phyloP scores from a whole-genome alignment of 2,329 filamentous ascomycete genomes.

The Xylaria sp. region DNA sequence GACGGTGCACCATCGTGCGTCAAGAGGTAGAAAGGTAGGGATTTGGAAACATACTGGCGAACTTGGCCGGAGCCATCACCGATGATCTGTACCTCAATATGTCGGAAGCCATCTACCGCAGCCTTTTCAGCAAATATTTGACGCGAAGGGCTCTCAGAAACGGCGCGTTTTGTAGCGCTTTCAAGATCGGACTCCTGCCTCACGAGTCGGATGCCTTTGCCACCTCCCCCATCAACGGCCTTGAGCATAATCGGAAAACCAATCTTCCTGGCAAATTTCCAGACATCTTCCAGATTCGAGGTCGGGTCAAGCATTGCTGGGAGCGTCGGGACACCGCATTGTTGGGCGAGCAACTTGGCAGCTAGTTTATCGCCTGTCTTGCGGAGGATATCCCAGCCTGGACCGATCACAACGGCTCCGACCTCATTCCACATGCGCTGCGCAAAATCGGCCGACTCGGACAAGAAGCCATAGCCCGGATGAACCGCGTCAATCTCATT shows the following conservation, averaged over 20 bases:
- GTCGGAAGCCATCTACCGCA: constrained; percentile 69
- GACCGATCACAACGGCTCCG: constrained; percentile 68
- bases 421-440: constrained; percentile 56
- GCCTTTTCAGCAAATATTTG: constrained; percentile 67
- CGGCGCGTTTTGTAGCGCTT: constrained; percentile 60
- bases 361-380: constrained; percentile 48
- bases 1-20: too few species aligned
- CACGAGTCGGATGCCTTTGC: constrained; percentile 68
- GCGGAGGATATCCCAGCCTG: constrained; percentile 63
- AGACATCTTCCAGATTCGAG: constrained; percentile 60
- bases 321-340: constrained; percentile 57
- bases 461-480: constrained; percentile 73
- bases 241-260: constrained; percentile 65
- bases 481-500: constrained; percentile 59
- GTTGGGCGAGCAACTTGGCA: constrained; percentile 50
- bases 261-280: constrained; percentile 54
- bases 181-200: constrained; percentile 56
- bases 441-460: constrained; percentile 71
- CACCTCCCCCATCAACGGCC: constrained; percentile 72
- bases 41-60: constrained; percentile 52
- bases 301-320: constrained; percentile 49
- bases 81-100: constrained; percentile 65
- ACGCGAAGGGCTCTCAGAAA: constrained; percentile 67
- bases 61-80: constrained; percentile 70
- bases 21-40: neutral